These are phyloP conservation scores for Dictyostelium brefeldianum DNA, from an alignment of 78 protist genomes.

Conservation along the genomic window DNA sequence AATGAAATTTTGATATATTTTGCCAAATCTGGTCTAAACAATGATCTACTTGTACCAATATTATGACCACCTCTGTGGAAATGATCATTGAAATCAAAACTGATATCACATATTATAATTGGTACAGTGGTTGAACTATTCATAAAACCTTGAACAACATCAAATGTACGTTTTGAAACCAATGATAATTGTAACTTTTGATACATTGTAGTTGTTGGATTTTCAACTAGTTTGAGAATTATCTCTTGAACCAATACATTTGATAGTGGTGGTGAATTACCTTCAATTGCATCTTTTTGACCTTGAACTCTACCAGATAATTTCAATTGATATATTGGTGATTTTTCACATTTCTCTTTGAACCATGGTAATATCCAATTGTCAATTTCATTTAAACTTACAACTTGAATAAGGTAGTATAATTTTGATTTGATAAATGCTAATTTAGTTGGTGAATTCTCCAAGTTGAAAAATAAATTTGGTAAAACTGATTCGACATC, in stretches of 20 bases:
- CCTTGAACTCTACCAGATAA: background rate
- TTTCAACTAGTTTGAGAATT: background rate
- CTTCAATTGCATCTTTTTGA: background rate
- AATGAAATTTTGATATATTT: too few species aligned
- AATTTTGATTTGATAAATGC: background rate
- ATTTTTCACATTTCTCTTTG: background rate
- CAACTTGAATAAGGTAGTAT: background rate
- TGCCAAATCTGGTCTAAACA: too few species aligned
- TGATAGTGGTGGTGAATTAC: background rate
- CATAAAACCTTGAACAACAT: background rate
- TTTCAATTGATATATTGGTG: background rate
- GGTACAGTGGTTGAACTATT: background rate
- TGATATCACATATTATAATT: background rate
- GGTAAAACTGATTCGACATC: background rate
- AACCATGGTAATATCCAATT: background rate
- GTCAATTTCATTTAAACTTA: background rate
- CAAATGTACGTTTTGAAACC: background rate
- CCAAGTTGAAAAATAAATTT: background rate
- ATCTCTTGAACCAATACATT: background rate
- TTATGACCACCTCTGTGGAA: too few species aligned
- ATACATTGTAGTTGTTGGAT: background rate
- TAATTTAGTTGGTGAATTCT: background rate
- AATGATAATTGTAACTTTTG: constrained; percentile 5
- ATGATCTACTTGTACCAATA: too few species aligned
- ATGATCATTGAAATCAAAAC: too few species aligned